These are phyloP conservation scores for Phytophthora cryptogea DNA, from an alignment of 352 stramenopile species.

Conservation along the genomic window DNA sequence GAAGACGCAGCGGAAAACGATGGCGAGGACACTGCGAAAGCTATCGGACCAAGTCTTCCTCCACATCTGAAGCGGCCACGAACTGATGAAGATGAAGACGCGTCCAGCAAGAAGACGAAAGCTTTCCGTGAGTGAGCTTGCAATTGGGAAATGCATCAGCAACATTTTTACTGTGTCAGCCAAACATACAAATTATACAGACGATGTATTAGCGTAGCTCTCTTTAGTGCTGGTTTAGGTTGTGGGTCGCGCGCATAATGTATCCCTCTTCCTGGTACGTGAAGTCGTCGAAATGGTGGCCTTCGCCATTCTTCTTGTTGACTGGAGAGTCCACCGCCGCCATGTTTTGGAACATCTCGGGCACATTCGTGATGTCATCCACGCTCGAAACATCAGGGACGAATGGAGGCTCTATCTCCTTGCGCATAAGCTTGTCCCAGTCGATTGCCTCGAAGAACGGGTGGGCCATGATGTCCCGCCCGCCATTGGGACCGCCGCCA, in stretches of 20 bases:
- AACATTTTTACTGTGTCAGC: too few relatives aligned
- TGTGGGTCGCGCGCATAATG: conserved; percentile 45
- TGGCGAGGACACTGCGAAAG: not conserved
- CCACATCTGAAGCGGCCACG: conserved; percentile 31
- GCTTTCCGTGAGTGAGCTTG: conserved; percentile 3
- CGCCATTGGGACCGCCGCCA: conserved; percentile 86
- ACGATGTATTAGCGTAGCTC: conserved; percentile 30
- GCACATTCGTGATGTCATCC: conserved; percentile 89
- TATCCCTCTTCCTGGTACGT: conserved; percentile 86
- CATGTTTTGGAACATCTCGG: conserved; percentile 92
- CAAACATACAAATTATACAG: conserved; percentile 30
- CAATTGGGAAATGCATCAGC: not conserved
- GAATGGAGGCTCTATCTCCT: conserved; percentile 84
- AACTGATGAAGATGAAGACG: conserved; percentile 7
- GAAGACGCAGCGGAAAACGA: conserved; percentile 3
- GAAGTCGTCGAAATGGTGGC: conserved; percentile 90
- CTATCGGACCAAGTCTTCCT: conserved; percentile 38
- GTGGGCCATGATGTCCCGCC: conserved; percentile 87
- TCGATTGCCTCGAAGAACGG: conserved; percentile 86
- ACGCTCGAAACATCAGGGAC: conserved; percentile 77
- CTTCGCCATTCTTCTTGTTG: conserved; percentile 85
- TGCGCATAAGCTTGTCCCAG: conserved; percentile 86
- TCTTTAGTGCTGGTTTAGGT: conserved; percentile 28
- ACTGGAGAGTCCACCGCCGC: conserved; percentile 85
- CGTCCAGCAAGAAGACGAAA: conserved; percentile 32